phyloP scores from a whole-genome alignment of 2,329 filamentous ascomycete genomes.

The Pestalotiopsis sp. region DNA sequence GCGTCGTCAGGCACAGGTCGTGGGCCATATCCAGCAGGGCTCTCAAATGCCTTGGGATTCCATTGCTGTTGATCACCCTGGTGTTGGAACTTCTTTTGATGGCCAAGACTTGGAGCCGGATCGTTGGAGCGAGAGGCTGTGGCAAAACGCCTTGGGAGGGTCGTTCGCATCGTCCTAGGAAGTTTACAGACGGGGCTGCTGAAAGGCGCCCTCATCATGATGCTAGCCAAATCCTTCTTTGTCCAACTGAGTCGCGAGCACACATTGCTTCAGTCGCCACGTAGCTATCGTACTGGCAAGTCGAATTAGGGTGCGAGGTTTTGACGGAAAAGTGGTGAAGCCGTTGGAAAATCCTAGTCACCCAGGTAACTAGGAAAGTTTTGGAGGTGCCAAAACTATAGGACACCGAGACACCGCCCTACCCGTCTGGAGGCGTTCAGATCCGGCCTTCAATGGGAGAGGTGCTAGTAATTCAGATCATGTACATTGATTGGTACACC shows the following conservation, averaged over 20 bases:
- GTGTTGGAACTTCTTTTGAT: neutral
- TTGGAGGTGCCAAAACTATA: neutral
- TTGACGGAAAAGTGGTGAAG: neutral
- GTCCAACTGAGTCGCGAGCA: neutral
- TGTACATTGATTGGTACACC: neutral
- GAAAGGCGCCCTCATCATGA: conserved; percentile 11
- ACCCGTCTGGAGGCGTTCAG: neutral
- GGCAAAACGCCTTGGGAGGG: neutral
- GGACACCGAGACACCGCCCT: neutral
- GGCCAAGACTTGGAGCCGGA: neutral
- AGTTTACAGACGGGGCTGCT: neutral
- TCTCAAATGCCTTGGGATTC: neutral
- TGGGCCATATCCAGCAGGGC: neutral
- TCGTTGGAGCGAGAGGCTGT: neutral
- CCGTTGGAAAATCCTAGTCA: neutral
- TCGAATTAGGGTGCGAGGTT: neutral
- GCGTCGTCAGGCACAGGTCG: neutral
- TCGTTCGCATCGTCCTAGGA: neutral
- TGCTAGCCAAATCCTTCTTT: conserved; percentile 1
- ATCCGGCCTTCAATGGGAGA: neutral
- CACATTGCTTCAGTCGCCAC: conserved; percentile 5
- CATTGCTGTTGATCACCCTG: neutral
- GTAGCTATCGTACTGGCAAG: neutral
- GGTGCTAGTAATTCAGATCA: neutral
- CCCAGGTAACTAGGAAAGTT: neutral